phyloP scores from a whole-genome alignment of 2,329 filamentous ascomycete species.

The Eurotiales sp. region DNA sequence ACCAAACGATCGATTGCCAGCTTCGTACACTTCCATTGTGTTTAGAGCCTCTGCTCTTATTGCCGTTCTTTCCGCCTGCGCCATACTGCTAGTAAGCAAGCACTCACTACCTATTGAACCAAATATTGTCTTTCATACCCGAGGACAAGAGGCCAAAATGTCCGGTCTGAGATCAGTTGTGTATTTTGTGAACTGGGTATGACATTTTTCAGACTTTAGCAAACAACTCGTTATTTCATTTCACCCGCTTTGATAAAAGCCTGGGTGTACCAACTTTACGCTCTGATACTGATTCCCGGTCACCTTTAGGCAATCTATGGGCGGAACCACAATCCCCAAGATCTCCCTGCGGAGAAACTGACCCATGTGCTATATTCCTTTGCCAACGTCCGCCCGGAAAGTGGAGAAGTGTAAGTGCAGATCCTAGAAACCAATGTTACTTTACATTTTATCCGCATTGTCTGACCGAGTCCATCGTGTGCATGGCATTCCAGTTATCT shows the following conservation, averaged over 20 bases:
- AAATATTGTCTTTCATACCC: not conserved
- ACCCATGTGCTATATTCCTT: slow-evolving; percentile 89
- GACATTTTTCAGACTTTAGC: slow-evolving; percentile 9
- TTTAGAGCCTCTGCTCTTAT: not conserved
- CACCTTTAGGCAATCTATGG: slow-evolving; percentile 76
- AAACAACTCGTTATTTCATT: not conserved
- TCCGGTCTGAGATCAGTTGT: slow-evolving; percentile 33
- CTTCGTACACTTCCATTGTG: not conserved
- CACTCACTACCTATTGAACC: not conserved
- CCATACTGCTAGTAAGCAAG: not conserved
- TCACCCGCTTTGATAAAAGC: not conserved
- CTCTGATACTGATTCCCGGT: too few relatives aligned
- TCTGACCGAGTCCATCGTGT: not conserved
- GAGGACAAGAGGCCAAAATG: slow-evolving; percentile 4
- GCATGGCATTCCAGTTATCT: slow-evolving; percentile 45
- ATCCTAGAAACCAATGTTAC: not conserved
- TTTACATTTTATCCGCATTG: not conserved
- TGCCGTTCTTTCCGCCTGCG: not conserved
- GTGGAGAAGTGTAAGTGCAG: slow-evolving; percentile 68
- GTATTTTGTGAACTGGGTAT: slow-evolving; percentile 46
- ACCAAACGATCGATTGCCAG: not conserved
- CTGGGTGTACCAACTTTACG: not conserved
- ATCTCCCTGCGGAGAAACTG: slow-evolving; percentile 73
- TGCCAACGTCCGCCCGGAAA: slow-evolving; percentile 74
- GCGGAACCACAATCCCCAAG: slow-evolving; percentile 74